Base-by-base conservation (phyloP, 306 rosid genomes). In the Amphicarpaea edgeworthii region DNA sequence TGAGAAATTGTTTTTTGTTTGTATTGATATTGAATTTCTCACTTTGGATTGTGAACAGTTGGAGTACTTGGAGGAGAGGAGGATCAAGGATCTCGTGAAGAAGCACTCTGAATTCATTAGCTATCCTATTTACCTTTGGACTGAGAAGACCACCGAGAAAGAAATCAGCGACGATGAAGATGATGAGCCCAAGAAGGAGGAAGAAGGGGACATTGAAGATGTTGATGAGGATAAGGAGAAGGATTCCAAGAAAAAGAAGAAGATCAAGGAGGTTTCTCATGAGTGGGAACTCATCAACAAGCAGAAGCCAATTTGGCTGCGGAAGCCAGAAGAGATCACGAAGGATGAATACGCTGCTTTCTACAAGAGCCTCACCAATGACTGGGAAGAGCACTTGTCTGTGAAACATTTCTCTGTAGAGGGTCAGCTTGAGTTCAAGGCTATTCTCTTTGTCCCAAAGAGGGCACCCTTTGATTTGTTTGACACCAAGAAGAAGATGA, bases 281-380 rank as follows among this genome's bases (percentile, higher is more conserved):
- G 96, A 90, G 70, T 90, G 96, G 92, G 24, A 88, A 28, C 89
- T 86, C 51, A 86, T 90, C 53, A 90, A 90, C 92, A 88, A 90
- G 84, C 96, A 87, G 84, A 88, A 88, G 20, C 90, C 96, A 32
- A 87, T 90, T 71, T 90, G 92, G 96, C 45, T 90, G n/a, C 89
- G 92, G 6, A 90, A 90, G 69, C 96, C 96, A 1, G 96, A 90
- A 28, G 96, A 90, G 53, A 90, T 90, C 3, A 83, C 88, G 4
- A 90, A 83, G 83, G 96, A 87, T 0, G 96, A 90, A 15, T 90
- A 90, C 42, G 90, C 90, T 3, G 40, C 96, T 20, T 90, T 90
- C 85, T 90, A 90, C 80, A 90, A 87, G 85, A 90, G 96, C 74
- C 51, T 90, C 59, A 90, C 90, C 34, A 90, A 90, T 38, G 96